phyloP scores from a whole-genome alignment of 176 grass and related monocot species.

The Rhynchospora tenuis region DNA sequence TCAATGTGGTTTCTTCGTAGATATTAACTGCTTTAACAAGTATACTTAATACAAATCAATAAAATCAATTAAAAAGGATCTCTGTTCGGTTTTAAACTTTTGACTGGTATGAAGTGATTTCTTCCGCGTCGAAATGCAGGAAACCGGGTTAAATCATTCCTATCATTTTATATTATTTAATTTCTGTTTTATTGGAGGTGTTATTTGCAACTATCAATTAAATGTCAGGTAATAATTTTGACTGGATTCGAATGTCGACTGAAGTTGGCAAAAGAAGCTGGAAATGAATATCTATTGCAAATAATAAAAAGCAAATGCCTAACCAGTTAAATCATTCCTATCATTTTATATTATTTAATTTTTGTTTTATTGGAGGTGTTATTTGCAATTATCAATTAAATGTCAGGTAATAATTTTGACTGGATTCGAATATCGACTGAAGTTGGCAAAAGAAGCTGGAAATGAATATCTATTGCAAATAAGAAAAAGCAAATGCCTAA shows the following conservation, averaged over 20 bases:
- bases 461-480: background rate
- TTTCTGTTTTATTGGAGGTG: too few species aligned
- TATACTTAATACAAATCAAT: background rate
- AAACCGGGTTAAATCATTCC: background rate
- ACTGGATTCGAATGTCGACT: background rate
- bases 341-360: too few species aligned
- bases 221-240: background rate
- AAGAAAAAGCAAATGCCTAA: slow-evolving; percentile 29
- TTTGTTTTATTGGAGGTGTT: too few species aligned
- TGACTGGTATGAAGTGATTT: background rate
- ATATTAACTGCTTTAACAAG: too few species aligned
- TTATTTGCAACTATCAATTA: too few species aligned
- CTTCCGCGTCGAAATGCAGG: background rate
- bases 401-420: background rate
- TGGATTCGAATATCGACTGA: background rate
- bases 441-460: background rate
- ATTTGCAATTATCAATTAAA: background rate
- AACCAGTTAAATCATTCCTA: slow-evolving; percentile 42
- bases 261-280: background rate
- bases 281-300: background rate
- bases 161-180: too few species aligned
- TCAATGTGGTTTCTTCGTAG: background rate
- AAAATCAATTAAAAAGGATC: background rate
- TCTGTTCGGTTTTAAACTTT: background rate
- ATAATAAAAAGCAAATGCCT: slow-evolving; percentile 19